Evolutionary conservation across 2,329 filamentous ascomycete genomes (phyloP).

Genomic region (Diplocarpon rosae): DNA sequence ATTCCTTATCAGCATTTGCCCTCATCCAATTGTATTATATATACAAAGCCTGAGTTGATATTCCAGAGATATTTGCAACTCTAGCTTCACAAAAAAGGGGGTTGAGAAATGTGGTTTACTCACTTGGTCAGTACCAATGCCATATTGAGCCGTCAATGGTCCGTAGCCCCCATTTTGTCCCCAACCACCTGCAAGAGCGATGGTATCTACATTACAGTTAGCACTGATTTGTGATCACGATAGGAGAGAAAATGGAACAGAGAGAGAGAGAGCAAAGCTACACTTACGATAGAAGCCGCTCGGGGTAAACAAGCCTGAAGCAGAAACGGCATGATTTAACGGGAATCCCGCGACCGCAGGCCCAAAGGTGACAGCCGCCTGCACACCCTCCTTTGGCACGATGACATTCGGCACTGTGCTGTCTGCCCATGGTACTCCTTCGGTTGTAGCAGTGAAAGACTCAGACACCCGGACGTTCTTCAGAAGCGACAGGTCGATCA

Average conservation of each 20-base stretch:
- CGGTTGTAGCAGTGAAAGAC: background rate
- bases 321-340: background rate
- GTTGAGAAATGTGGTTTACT: too few relatives aligned
- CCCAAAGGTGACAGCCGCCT: background rate
- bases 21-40: too few relatives aligned
- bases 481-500: background rate
- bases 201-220: background rate
- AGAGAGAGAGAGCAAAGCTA: too few relatives aligned
- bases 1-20: background rate
- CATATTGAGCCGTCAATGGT: slow-evolving; percentile 20
- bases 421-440: background rate
- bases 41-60: too few relatives aligned
- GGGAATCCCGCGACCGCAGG: background rate
- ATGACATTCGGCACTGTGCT: background rate
- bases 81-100: too few relatives aligned
- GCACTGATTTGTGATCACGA: background rate
- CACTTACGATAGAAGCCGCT: too few relatives aligned
- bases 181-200: slow-evolving; percentile 23
- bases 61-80: too few relatives aligned
- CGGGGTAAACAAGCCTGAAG: background rate
- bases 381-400: background rate
- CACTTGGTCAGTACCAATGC: slow-evolving; percentile 27
- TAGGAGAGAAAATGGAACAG: too few relatives aligned
- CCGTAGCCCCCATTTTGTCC: slow-evolving; percentile 30
- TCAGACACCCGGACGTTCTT: background rate